Evolutionary conservation across 805 yeast species (phyloP).

Genomic region (Lachancea fermentati): DNA sequence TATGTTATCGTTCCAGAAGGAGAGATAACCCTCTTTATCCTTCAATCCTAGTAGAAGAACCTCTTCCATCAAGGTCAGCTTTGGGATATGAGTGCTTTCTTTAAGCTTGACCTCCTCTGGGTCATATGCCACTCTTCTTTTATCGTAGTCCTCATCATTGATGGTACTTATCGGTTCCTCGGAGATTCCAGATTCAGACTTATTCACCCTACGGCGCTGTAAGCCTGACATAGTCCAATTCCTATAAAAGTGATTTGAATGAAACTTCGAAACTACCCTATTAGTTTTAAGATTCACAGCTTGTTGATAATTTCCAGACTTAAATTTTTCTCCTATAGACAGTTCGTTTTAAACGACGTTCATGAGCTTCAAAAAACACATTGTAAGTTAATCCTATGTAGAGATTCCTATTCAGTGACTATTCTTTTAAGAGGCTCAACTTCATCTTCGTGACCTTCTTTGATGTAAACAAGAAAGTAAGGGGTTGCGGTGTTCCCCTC

Average conservation of each 20-base stretch:
- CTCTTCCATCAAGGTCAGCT: conserved; percentile 92
- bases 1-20: conserved; percentile 97
- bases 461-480: conserved; percentile 80
- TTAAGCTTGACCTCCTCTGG: conserved; percentile 47
- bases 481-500: conserved; percentile 87
- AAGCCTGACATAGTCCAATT: conserved; percentile 44
- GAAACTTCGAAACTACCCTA: too few species aligned
- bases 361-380: too few species aligned
- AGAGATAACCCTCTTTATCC: conserved; percentile 91
- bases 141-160: conserved; percentile 16
- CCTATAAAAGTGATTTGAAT: too few species aligned
- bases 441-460: conserved; percentile 49
- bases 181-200: conserved; percentile 24
- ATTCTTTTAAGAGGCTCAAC: conserved; percentile 64
- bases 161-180: conserved; percentile 13
- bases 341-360: not conserved
- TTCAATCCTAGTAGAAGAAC: conserved; percentile 88
- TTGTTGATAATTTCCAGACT: not conserved
- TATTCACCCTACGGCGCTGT: conserved; percentile 72
- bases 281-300: not conserved
- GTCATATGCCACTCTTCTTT: conserved; percentile 67
- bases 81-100: conserved; percentile 46
- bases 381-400: too few species aligned
- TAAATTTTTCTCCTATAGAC: not conserved
- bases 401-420: conserved; percentile 11